phyloP scores from a whole-genome alignment of 441 rosid genomes.

The Adansonia gregorii region DNA sequence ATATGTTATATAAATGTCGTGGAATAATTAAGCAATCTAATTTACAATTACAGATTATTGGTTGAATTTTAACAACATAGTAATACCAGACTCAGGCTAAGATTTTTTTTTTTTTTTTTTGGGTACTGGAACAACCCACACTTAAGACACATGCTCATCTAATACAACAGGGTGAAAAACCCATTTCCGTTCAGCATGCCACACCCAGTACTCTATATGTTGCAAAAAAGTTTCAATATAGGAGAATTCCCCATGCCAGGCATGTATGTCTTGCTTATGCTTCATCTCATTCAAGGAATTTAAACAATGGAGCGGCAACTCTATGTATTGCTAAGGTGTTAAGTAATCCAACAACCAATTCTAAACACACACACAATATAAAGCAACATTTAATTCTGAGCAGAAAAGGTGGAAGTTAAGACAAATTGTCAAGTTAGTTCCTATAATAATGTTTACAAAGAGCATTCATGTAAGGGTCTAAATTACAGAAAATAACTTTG shows the following conservation, averaged over 20 bases:
- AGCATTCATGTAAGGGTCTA: not conserved
- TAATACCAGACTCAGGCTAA: too few relatives aligned
- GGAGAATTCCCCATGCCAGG: not conserved
- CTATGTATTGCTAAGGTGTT: not conserved
- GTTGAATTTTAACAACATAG: too few relatives aligned
- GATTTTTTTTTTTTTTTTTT: too few relatives aligned
- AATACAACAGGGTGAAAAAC: not conserved
- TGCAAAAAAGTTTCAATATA: not conserved
- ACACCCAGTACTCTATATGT: not conserved
- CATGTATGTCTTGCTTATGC: not conserved
- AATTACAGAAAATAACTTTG: not conserved
- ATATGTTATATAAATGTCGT: too few relatives aligned
- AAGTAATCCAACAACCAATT: not conserved
- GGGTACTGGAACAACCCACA: not conserved
- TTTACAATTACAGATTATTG: too few relatives aligned
- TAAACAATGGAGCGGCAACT: not conserved
- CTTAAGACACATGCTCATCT: not conserved
- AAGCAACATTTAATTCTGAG: not conserved
- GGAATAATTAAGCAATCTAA: too few relatives aligned
- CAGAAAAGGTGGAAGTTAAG: not conserved
- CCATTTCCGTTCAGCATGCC: not conserved
- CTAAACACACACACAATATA: not conserved
- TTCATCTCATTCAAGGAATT: not conserved
- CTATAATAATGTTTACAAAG: not conserved
- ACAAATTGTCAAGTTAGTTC: not conserved